These are phyloP conservation scores for Amorphotheca resinae DNA, from an alignment of 495 filamentous ascomycete genomes.

Conservation along the genomic window DNA sequence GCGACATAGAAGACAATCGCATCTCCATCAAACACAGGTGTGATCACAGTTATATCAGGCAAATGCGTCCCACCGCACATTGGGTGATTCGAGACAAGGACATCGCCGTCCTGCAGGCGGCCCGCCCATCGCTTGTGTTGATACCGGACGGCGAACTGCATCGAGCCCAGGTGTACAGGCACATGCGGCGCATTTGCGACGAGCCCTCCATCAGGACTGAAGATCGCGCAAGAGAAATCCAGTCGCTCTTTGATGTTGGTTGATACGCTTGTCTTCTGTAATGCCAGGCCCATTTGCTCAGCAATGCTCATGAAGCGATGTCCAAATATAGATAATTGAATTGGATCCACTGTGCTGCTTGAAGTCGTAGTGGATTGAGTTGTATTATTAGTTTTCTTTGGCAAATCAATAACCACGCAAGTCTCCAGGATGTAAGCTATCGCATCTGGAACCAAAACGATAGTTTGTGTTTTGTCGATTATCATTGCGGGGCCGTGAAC, in stretches of 20 bases:
- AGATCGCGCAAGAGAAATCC: constrained; percentile 33
- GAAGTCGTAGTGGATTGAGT: background rate
- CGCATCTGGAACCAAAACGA: constrained; percentile 17
- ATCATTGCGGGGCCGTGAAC: constrained; percentile 20
- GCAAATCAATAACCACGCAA: constrained; percentile 17
- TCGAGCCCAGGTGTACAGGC: constrained; percentile 17
- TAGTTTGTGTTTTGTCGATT: constrained; percentile 21
- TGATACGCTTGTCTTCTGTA: constrained; percentile 30
- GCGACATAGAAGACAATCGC: constrained; percentile 24
- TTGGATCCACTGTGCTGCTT: background rate
- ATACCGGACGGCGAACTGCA: constrained; percentile 19
- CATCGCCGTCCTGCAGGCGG: constrained; percentile 17
- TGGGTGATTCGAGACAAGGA: constrained; percentile 20
- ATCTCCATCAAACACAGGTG: constrained; percentile 19
- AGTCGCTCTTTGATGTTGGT: constrained; percentile 35
- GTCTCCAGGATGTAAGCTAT: constrained; percentile 17
- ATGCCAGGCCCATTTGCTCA: constrained; percentile 32
- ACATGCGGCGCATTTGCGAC: constrained; percentile 31
- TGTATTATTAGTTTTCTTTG: background rate
- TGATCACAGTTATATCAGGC: constrained; percentile 22
- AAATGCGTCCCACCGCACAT: constrained; percentile 22
- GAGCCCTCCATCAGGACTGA: constrained; percentile 27
- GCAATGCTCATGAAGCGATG: constrained; percentile 25
- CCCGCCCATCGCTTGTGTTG: constrained; percentile 10
- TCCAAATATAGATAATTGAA: background rate